phyloP scores from a whole-genome alignment of 371 early-diverging fungal genomes.

The Mucor piriformis region DNA sequence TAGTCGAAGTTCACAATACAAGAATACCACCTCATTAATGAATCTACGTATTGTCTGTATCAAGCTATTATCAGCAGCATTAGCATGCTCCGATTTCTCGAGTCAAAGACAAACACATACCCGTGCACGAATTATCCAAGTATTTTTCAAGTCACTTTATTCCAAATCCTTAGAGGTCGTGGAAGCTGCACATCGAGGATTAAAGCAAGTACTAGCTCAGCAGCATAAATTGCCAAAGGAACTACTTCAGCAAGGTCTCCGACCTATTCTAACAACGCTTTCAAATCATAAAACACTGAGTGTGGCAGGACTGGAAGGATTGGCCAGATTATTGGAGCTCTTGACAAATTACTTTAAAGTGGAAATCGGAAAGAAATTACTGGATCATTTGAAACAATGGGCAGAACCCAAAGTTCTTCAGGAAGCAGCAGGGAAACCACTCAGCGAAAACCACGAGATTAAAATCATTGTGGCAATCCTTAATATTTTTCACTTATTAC shows the following conservation, averaged over 20 bases:
- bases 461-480: conserved; percentile 93
- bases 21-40: conserved; percentile 79
- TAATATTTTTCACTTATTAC: conserved; percentile 91
- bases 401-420: conserved; percentile 85
- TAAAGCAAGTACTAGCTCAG: conserved; percentile 85
- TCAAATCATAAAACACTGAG: conserved; percentile 93
- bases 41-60: conserved; percentile 95
- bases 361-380: conserved; percentile 96
- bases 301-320: conserved; percentile 90
- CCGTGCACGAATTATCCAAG: conserved; percentile 89
- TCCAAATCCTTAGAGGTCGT: conserved; percentile 92
- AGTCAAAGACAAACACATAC: conserved; percentile 73
- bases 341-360: conserved; percentile 97
- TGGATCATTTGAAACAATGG: conserved; percentile 95
- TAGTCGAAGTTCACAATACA: conserved; percentile 81
- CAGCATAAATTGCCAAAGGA: conserved; percentile 95
- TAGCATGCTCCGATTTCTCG: conserved; percentile 85
- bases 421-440: conserved; percentile 76
- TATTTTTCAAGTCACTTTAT: conserved; percentile 98
- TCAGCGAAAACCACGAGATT: conserved; percentile 90
- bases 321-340: conserved; percentile 91
- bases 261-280: conserved; percentile 93
- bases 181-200: conserved; percentile 92
- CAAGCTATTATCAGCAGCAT: conserved; percentile 90
- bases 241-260: conserved; percentile 92